phyloP scores from a whole-genome alignment of 805 yeast species.

The Cyberlindnera samutprakarnensis region DNA sequence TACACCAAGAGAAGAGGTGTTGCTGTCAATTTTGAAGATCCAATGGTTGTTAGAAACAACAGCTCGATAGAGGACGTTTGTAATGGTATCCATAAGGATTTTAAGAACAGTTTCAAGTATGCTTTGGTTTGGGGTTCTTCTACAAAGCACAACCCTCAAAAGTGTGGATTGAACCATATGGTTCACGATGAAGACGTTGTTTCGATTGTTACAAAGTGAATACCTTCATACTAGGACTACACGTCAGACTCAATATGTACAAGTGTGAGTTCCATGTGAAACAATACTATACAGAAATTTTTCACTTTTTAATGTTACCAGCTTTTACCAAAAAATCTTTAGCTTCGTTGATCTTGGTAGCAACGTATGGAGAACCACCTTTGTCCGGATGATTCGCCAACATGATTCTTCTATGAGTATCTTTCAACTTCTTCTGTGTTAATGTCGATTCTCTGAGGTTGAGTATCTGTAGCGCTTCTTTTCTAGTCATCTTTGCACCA shows the following conservation, averaged over 20 bases:
- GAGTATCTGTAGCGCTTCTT: constrained; percentile 82
- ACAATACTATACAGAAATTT: too few relatives aligned
- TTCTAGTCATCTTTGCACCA: constrained; percentile 82
- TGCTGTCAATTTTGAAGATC: constrained; percentile 76
- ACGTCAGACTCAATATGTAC: constrained; percentile 1
- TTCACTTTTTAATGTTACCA: constrained; percentile 19
- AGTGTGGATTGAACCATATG: constrained; percentile 80
- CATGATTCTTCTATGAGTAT: constrained; percentile 79
- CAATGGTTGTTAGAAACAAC: constrained; percentile 79
- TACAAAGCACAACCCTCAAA: constrained; percentile 93
- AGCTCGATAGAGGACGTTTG: constrained; percentile 83
- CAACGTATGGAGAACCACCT: constrained; percentile 86
- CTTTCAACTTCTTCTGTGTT: constrained; percentile 59
- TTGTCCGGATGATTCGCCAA: constrained; percentile 89
- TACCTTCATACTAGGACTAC: too few relatives aligned
- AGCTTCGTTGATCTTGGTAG: constrained; percentile 90
- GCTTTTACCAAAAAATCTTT: constrained; percentile 67
- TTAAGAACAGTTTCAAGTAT: constrained; percentile 85
- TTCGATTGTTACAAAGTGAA: constrained; percentile 74
- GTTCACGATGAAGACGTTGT: constrained; percentile 94
- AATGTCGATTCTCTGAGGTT: constrained; percentile 62
- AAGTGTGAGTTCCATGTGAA: too few relatives aligned
- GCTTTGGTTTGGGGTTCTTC: constrained; percentile 97
- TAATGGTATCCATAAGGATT: constrained; percentile 86
- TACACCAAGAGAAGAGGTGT: constrained; percentile 86